phyloP scores from a whole-genome alignment of 2,329 filamentous ascomycete species.

The Stemphylium beticola region DNA sequence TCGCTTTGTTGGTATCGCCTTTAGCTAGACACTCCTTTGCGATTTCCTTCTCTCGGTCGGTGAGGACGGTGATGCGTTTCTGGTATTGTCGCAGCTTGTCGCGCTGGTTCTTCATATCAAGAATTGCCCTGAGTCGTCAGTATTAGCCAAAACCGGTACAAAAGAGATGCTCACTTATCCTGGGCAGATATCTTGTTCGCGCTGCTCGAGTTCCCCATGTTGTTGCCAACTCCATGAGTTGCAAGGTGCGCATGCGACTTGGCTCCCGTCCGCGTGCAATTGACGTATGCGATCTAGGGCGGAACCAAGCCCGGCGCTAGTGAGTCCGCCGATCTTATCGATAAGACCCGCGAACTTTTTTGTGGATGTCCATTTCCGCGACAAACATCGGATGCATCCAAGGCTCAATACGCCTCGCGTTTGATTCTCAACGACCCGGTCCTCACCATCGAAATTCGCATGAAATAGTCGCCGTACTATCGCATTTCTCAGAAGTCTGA shows the following conservation, averaged over 20 bases:
- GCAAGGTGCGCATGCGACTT: slow-evolving; percentile 21
- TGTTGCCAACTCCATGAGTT: slow-evolving; percentile 36
- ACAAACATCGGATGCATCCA: not conserved
- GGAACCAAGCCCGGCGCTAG: slow-evolving; percentile 20
- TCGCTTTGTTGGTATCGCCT: slow-evolving; percentile 79
- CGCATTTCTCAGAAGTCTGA: not conserved
- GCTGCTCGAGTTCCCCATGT: slow-evolving; percentile 70
- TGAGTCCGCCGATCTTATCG: slow-evolving; percentile 29
- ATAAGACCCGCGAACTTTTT: slow-evolving; percentile 38
- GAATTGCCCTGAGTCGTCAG: slow-evolving; percentile 74
- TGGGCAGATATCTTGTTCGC: slow-evolving; percentile 74
- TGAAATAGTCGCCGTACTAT: not conserved
- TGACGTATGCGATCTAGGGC: slow-evolving; percentile 23
- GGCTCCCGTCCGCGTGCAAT: slow-evolving; percentile 22
- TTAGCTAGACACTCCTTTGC: slow-evolving; percentile 81
- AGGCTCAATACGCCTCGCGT: not conserved
- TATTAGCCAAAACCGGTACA: not conserved
- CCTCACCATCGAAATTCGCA: too few species aligned
- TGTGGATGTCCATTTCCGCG: slow-evolving; percentile 15
- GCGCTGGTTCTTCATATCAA: slow-evolving; percentile 96
- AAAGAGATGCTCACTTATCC: slow-evolving; percentile 71
- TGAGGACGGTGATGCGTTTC: slow-evolving; percentile 83
- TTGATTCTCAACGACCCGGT: not conserved
- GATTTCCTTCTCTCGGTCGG: slow-evolving; percentile 83
- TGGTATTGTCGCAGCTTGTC: slow-evolving; percentile 98